phyloP scores from a whole-genome alignment of 2,329 filamentous ascomycete species.

The Beauveria sp. region DNA sequence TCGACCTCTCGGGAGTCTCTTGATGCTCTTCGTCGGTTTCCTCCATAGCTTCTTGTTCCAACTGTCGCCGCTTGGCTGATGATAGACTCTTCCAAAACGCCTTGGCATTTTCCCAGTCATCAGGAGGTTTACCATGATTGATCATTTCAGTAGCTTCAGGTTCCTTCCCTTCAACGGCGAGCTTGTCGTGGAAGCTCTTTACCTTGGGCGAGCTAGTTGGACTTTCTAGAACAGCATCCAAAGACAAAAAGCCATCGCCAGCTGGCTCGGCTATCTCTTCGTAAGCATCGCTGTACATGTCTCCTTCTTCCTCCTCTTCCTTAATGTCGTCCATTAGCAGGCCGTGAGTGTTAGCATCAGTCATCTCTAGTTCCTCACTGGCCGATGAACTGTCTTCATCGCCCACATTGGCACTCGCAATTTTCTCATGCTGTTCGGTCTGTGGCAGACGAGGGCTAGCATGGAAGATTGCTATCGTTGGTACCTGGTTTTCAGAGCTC shows the following conservation, averaged over 20 bases:
- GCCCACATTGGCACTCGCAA: conserved; percentile 42
- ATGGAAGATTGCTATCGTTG: conserved; percentile 36
- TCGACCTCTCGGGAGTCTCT: background rate
- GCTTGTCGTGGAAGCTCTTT: background rate
- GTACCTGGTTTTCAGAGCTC: conserved; percentile 21
- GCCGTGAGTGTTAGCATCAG: background rate
- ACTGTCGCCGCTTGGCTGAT: conserved; percentile 52
- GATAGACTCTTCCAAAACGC: conserved; percentile 63
- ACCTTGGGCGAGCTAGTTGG: conserved; percentile 29
- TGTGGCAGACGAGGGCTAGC: conserved; percentile 31
- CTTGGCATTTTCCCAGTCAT: conserved; percentile 62
- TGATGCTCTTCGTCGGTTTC: conserved; percentile 38
- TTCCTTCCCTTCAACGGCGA: background rate
- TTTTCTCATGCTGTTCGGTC: conserved; percentile 12
- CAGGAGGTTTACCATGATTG: conserved; percentile 12
- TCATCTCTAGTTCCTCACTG: conserved; percentile 6
- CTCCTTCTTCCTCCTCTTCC: conserved; percentile 37
- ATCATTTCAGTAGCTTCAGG: background rate
- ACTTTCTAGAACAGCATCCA: conserved; percentile 63
- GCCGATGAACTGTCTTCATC: conserved; percentile 22
- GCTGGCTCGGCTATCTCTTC: conserved; percentile 63
- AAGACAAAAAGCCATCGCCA: conserved; percentile 60
- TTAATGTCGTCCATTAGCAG: conserved; percentile 28
- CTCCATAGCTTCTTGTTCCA: conserved; percentile 46
- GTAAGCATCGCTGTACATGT: conserved; percentile 68